Evolutionary conservation across 1,284 basidiomycete species (phyloP), one percentile per base, ranked within the genome.

Genomic region (Crepidotus sp.): DNA sequence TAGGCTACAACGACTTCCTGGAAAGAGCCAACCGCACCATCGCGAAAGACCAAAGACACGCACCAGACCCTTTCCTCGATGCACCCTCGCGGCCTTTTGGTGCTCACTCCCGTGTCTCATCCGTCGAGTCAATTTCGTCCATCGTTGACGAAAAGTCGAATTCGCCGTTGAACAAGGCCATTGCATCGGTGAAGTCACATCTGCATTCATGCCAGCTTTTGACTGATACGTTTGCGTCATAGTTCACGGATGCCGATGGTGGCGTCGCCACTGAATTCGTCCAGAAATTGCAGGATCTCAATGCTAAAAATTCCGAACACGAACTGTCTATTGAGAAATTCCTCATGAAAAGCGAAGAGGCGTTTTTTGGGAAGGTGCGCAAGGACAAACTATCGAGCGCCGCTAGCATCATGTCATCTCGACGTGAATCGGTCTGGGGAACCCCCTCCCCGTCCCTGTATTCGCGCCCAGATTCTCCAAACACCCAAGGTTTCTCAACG

Each of bases 181-280:
- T 91, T 59, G 84, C 83, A 49, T 83, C 88, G 45, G 85, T 88
- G 59, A 57, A 9, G 36, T 36, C 17, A 15, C 42, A 3, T 13
- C 8, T 19, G 13, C 17, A 25, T 21, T 13, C 14, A 17, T 17
- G 29, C 44, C 0, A 4, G 35, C 29, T 26, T 37, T 15, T 18
- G 9, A 25, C 40, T 42, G 25, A 41, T 41, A 22, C 24, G 5
- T 7, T n/a, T 33, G 15, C 14, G 5, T 36, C 47, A 14, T 51
- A 87, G 80, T 95, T 95, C 65, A 95, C 91, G 22, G 91, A 94
- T 63, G 73, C 85, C 1, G 88, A 94, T 60, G 91, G 91, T 34
- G 88, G 89, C 49, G 90, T 95, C 40, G 84, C 90, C 11, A 77
- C 84, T 40, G 80, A 87, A 42, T 94, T 96, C 60, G 83, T 94